Conservation (phyloP, 257 asterid genomes). For the Eustoma russellianum region DNA sequence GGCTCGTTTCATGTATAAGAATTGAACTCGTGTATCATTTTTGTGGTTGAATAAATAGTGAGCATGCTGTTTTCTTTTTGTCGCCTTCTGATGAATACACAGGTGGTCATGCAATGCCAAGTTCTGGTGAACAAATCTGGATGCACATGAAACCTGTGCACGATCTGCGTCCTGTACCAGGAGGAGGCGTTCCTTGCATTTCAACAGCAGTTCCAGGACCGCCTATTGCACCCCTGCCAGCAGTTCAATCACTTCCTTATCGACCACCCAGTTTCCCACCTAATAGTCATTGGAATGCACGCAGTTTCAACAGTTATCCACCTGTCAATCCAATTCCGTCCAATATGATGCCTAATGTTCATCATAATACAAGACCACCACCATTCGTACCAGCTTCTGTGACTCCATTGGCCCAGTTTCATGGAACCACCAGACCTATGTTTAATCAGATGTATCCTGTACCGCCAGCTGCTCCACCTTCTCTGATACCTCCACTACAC, state of each 20-base stretch:
- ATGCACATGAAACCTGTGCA: slow-evolving; percentile 34
- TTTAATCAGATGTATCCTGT: slow-evolving; percentile 52
- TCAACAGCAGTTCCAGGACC: slow-evolving; percentile 38
- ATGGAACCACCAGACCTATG: slow-evolving; percentile 48
- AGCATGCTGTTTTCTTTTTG: background rate
- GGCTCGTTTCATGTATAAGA: no score
- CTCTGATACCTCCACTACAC: slow-evolving; percentile 40
- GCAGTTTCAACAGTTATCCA: slow-evolving; percentile 41
- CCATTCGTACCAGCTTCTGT: slow-evolving; percentile 80
- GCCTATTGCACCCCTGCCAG: slow-evolving; percentile 45
- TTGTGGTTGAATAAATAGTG: background rate
- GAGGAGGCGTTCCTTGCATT: slow-evolving; percentile 34
- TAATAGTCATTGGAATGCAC: slow-evolving; percentile 60
- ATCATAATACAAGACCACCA: slow-evolving; percentile 46
- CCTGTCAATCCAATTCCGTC: slow-evolving; percentile 39
- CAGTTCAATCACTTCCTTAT: slow-evolving; percentile 41
- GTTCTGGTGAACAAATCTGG: slow-evolving; percentile 28
- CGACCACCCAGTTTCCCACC: slow-evolving; percentile 63
- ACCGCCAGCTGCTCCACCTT: slow-evolving; percentile 49
- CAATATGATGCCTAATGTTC: slow-evolving; percentile 33
- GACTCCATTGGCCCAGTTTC: slow-evolving; percentile 57
- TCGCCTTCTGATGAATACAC: slow-evolving; percentile 4
- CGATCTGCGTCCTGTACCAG: slow-evolving; percentile 44
- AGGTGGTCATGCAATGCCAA: slow-evolving; percentile 22
- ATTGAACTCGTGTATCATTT: background rate